These are phyloP conservation scores for Blastobotrys parvus DNA, from an alignment of 805 yeast species.

Conservation along the genomic window DNA sequence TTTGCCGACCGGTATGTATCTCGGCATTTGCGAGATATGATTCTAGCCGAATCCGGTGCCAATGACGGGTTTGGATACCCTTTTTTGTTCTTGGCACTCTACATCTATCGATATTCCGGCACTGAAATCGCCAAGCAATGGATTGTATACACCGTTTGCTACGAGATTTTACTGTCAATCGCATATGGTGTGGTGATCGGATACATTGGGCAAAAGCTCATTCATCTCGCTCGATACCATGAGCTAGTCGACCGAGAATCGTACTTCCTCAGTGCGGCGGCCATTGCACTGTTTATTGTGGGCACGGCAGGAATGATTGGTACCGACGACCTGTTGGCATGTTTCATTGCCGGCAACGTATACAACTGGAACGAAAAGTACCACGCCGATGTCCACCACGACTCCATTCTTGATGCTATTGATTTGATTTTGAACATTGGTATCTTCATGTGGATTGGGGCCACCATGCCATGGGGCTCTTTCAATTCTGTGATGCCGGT, in stretches of 20 bases:
- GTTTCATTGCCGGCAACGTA: slow-evolving; percentile 66
- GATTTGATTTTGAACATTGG: slow-evolving; percentile 59
- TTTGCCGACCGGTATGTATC: slow-evolving; percentile 57
- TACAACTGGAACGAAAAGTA: slow-evolving; percentile 70
- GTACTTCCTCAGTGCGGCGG: slow-evolving; percentile 46
- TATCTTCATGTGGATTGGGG: slow-evolving; percentile 61
- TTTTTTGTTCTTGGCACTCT: slow-evolving; percentile 52
- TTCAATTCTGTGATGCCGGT: slow-evolving; percentile 36
- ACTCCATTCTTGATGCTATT: slow-evolving; percentile 56
- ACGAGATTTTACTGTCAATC: slow-evolving; percentile 51
- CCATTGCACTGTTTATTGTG: slow-evolving; percentile 47
- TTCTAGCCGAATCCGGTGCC: slow-evolving; percentile 67
- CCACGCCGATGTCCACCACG: slow-evolving; percentile 49
- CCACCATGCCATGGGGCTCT: slow-evolving; percentile 60
- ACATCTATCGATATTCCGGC: slow-evolving; percentile 43
- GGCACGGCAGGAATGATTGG: slow-evolving; percentile 59
- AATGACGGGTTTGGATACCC: slow-evolving; percentile 60
- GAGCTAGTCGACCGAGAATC: slow-evolving; percentile 52
- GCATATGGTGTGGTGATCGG: slow-evolving; percentile 47
- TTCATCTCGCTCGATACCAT: slow-evolving; percentile 42
- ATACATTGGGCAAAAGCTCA: slow-evolving; percentile 38
- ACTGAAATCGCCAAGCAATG: slow-evolving; percentile 52
- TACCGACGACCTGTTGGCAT: slow-evolving; percentile 61
- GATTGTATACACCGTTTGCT: slow-evolving; percentile 51
- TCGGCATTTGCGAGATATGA: slow-evolving; percentile 49